These are phyloP conservation scores for Zygosaccharomyces kombuchaensis DNA, from an alignment of 805 yeast species.

Conservation along the genomic window DNA sequence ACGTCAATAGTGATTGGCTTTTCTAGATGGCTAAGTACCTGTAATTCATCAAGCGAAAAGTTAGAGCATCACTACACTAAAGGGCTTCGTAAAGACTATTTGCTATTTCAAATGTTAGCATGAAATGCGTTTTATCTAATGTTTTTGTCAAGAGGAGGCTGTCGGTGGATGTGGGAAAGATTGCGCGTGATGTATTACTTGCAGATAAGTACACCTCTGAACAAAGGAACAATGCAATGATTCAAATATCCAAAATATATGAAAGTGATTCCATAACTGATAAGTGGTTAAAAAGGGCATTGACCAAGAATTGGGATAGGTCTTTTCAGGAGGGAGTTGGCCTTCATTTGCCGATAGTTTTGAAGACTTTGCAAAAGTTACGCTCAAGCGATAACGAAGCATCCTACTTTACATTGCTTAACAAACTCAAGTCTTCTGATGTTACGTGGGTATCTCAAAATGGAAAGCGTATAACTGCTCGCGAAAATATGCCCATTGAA, in stretches of 20 bases:
- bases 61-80: neutral
- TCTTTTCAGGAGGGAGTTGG: neutral
- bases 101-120: neutral
- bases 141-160: neutral
- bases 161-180: neutral
- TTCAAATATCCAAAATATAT: neutral
- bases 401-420: conserved; percentile 23
- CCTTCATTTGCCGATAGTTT: conserved; percentile 16
- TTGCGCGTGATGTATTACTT: conserved; percentile 3
- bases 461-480: conserved; percentile 7
- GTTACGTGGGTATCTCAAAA: conserved; percentile 24
- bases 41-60: neutral
- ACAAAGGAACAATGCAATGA: neutral
- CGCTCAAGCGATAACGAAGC: conserved; percentile 16
- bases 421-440: conserved; percentile 18
- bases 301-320: conserved; percentile 3
- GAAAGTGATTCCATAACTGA: conserved; percentile 14
- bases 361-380: conserved; percentile 24
- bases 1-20: neutral
- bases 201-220: neutral
- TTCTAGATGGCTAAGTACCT: conserved; percentile 1
- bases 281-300: conserved; percentile 22
- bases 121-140: neutral
- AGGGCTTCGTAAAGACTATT: neutral
- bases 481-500: conserved; percentile 20